These are phyloP conservation scores for Fusarium tupiense DNA, from an alignment of 2,329 filamentous ascomycete genomes.

Conservation along the genomic window DNA sequence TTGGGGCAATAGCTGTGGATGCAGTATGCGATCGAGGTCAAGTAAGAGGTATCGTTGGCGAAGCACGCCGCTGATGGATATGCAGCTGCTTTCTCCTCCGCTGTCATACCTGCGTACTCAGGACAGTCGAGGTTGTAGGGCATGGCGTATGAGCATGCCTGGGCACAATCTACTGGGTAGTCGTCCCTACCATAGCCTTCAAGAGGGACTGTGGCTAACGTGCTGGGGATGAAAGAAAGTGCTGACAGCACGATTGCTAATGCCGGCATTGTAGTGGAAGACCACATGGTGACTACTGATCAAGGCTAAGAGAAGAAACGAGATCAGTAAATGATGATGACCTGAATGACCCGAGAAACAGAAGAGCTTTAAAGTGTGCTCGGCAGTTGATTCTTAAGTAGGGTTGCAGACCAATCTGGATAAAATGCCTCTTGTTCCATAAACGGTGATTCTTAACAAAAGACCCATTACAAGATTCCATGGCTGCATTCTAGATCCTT, in stretches of 20 bases:
- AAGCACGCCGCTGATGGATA: constrained; percentile 31
- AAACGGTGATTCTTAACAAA: background rate
- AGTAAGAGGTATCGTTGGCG: constrained; percentile 18
- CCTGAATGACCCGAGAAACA: fast-evolving
- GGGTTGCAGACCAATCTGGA: background rate
- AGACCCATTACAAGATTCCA: background rate
- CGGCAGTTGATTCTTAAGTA: background rate
- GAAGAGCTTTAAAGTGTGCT: background rate
- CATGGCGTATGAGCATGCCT: constrained; percentile 27
- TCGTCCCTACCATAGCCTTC: constrained; percentile 29
- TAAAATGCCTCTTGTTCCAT: background rate
- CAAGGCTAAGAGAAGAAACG: fast-evolving
- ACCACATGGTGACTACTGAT: background rate
- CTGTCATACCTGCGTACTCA: constrained; percentile 31
- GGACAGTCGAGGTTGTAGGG: constrained; percentile 34
- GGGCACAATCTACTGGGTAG: constrained; percentile 17
- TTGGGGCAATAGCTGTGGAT: constrained; percentile 15
- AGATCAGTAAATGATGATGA: no score
- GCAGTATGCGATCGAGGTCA: constrained; percentile 38
- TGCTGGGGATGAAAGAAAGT: background rate
- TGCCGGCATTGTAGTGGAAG: background rate
- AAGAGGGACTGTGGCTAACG: constrained; percentile 16
- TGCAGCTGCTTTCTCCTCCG: constrained; percentile 18
- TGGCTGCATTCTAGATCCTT: background rate
- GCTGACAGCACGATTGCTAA: background rate